A percentile compares a stretch with the other conserved stretches of the same genome.
These are phyloP conservation scores for Clavispora carvajalis DNA, from an alignment of 805 yeast species.

Conservation along the genomic window DNA sequence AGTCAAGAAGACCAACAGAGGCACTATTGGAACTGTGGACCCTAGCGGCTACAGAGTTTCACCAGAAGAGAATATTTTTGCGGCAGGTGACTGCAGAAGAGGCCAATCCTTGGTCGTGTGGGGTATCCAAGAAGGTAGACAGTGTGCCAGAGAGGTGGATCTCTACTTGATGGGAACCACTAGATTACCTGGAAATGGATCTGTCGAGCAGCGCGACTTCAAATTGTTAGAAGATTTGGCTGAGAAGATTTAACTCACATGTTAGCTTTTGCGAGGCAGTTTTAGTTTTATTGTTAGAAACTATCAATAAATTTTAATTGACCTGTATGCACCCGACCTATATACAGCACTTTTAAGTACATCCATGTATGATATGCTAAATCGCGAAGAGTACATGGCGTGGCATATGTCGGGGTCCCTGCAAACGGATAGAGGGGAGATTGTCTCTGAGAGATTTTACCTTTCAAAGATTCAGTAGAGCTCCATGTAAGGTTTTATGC, in stretches of 20 bases:
- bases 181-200: conserved; percentile 89
- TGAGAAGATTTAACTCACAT: conserved; percentile 40
- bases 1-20: conserved; percentile 70
- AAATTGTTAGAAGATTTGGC: conserved; percentile 73
- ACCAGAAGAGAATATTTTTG: conserved; percentile 64
- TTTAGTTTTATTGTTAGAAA: conserved; percentile 1
- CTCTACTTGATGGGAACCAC: conserved; percentile 69
- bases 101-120: conserved; percentile 97
- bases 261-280: too few relatives aligned
- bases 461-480: too few relatives aligned
- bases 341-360: too few relatives aligned
- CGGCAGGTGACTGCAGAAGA: conserved; percentile 98
- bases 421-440: too few relatives aligned
- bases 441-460: too few relatives aligned
- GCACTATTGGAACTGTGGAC: conserved; percentile 67
- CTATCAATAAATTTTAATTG: too few relatives aligned
- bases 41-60: conserved; percentile 63
- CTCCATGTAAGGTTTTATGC: too few relatives aligned
- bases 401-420: too few relatives aligned
- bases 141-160: conserved; percentile 95
- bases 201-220: conserved; percentile 81
- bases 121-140: conserved; percentile 99
- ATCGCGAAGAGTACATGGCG: too few relatives aligned
- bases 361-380: neutral
- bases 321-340: too few relatives aligned